phyloP scores from a whole-genome alignment of 495 filamentous ascomycete species.

The Aspergillus affinis region DNA sequence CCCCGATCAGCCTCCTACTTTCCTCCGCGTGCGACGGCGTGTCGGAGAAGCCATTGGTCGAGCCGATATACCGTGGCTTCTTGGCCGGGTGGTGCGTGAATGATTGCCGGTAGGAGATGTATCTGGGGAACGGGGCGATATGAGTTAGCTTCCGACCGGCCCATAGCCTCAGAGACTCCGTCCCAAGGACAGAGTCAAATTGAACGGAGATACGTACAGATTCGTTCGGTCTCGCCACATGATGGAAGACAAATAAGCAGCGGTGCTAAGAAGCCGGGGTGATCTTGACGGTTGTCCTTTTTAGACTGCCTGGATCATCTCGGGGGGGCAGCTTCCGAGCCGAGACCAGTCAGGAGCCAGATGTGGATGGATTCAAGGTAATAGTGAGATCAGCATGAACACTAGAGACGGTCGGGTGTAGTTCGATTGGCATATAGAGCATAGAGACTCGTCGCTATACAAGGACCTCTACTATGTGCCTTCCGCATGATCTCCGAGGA shows the following conservation, averaged over 20 bases:
- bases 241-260: slow-evolving; percentile 14
- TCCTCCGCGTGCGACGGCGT: slow-evolving; percentile 64
- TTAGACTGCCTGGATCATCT: slow-evolving; percentile 23
- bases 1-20: slow-evolving; percentile 82
- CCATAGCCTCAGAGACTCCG: too few species aligned
- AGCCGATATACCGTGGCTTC: slow-evolving; percentile 67
- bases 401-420: neutral
- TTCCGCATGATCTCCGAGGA: slow-evolving; percentile 13
- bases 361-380: neutral
- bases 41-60: slow-evolving; percentile 74
- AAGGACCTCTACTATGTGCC: neutral
- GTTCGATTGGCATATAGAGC: neutral
- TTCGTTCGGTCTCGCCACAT: slow-evolving; percentile 99
- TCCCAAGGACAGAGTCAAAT: neutral
- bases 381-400: neutral
- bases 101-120: slow-evolving; percentile 97
- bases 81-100: slow-evolving; percentile 93
- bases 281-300: slow-evolving; percentile 14
- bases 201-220: slow-evolving; percentile 57
- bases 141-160: slow-evolving; percentile 6
- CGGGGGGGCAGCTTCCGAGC: slow-evolving; percentile 4
- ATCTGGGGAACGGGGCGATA: slow-evolving; percentile 53
- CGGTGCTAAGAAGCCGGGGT: slow-evolving; percentile 21
- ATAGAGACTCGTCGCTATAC: too few species aligned
- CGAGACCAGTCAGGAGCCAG: neutral